A percentile compares a stretch with the other conserved stretches of the same genome.
Conservation (phyloP, 1,284 basidiomycete species). For the Boletus sp. region DNA sequence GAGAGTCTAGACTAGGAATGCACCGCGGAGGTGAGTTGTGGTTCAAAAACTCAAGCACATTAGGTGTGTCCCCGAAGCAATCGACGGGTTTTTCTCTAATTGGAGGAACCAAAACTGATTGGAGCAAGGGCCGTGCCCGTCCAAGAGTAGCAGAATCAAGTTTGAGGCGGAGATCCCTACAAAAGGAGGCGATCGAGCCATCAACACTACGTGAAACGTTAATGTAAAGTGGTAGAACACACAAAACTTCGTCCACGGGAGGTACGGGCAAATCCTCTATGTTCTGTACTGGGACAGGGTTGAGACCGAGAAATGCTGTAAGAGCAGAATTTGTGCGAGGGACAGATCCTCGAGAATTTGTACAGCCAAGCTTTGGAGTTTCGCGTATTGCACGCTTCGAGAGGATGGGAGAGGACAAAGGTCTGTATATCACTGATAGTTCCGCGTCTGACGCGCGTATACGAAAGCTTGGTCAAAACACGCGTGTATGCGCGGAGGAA, state of each 20-base stretch:
- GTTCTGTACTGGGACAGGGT: conserved; percentile 20
- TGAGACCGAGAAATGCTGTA: conserved; percentile 13
- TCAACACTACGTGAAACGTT: not conserved
- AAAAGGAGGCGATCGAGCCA: not conserved
- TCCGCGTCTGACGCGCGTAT: conserved; percentile 20
- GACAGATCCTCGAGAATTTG: conserved; percentile 21
- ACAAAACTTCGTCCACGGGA: conserved; percentile 36
- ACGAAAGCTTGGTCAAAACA: conserved; percentile 19
- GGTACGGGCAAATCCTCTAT: conserved; percentile 23
- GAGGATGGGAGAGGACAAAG: conserved; percentile 42
- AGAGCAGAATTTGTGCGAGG: conserved; percentile 28
- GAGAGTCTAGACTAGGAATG: conserved; percentile 31
- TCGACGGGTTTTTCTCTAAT: not conserved
- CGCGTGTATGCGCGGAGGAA: conserved; percentile 11
- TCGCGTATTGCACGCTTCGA: conserved; percentile 38
- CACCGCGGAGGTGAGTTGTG: conserved; percentile 33
- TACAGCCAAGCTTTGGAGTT: conserved; percentile 36
- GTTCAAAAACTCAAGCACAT: conserved; percentile 34
- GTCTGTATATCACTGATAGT: conserved; percentile 28
- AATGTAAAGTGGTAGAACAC: conserved; percentile 12
- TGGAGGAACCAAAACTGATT: conserved; percentile 8
- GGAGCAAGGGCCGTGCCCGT: conserved; percentile 25
- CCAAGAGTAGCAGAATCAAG: conserved; percentile 31
- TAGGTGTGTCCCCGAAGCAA: conserved; percentile 7
- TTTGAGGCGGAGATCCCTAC: conserved; percentile 37